Base-by-base conservation (phyloP, 2,329 filamentous ascomycete species). In the Colletotrichum plurivorum region DNA sequence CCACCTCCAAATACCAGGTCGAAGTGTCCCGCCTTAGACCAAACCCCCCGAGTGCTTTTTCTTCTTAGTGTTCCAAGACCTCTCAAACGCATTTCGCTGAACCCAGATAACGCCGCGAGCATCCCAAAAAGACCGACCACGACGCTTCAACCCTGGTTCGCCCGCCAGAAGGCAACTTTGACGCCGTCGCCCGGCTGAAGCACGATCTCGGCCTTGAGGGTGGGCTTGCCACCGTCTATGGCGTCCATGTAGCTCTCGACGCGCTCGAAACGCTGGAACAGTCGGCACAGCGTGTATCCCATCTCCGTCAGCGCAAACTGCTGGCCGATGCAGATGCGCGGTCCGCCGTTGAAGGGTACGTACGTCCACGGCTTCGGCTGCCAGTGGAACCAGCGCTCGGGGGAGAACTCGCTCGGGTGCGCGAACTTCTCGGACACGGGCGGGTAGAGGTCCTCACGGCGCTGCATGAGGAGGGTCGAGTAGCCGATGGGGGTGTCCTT, bases 291-390 rank as follows among this genome's bases (percentile, higher is more conserved):
- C 10, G 92, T 90, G 76, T 95, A 95, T 36, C 83, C 83, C 83
- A 93, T 93, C 83, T 95, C 92, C 0, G 92, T 94, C 54, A 95
- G 80, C 15, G 93, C 93, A 77, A 94, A 95, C 78, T 95, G 92
- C 84, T 95, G 92, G 2, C 92, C 92, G 68, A 94, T 89, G 79
- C 92, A 93, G 75, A 93, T 92, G 39, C 92, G 83, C 51, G 92
- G 90, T 1, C 92, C 92, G 12, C 90, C 90, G 76, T 93, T 94
- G 79, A 94, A 94, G 4, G 92, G 92, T 49, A 94, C 86, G 76
- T 92, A 94, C 71, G 90, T 87, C 89, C 91, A 93, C 0, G 88
- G 88, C 75, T 86, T 87, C 0, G 90, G 90, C 75, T 89, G 87
- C 86, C 89, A 89, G 72, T 79, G 70, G 57, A 79, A 81, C 92